phyloP scores from a whole-genome alignment of 1,284 basidiomycete species.

The Rhizoctonia solani region DNA sequence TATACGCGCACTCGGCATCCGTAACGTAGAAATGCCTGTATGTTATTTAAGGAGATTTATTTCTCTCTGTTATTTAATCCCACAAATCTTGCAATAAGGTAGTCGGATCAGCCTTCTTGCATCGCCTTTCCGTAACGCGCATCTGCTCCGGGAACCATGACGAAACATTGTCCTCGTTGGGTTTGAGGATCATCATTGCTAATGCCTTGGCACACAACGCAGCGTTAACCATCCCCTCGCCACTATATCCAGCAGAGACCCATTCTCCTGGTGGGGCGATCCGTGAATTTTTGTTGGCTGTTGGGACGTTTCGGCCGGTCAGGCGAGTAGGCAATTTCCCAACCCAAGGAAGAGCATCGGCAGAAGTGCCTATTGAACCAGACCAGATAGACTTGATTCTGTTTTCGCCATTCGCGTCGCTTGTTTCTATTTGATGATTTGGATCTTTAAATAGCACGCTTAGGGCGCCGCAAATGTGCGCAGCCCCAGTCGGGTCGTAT shows the following conservation, averaged over 20 bases:
- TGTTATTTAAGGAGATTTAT: too few species aligned
- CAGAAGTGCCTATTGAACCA: constrained; percentile 61
- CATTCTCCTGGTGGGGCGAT: constrained; percentile 26
- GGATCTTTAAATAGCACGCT: constrained; percentile 54
- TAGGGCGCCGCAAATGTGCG: constrained; percentile 55
- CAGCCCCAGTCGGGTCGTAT: constrained; percentile 50
- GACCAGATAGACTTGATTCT: constrained; percentile 59
- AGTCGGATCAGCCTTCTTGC: constrained; percentile 29
- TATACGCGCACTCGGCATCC: too few species aligned
- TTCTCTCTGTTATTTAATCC: constrained; percentile 3
- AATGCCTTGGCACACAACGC: constrained; percentile 29
- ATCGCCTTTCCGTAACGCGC: constrained; percentile 25
- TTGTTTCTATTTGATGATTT: constrained; percentile 44
- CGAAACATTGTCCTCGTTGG: constrained; percentile 16
- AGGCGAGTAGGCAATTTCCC: constrained; percentile 53
- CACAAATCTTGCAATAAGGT: constrained; percentile 3
- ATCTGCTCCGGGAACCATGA: constrained; percentile 29
- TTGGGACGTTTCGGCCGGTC: constrained; percentile 46
- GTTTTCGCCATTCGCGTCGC: constrained; percentile 32
- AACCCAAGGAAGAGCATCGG: constrained; percentile 60
- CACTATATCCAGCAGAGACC: constrained; percentile 24
- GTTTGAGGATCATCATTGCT: constrained; percentile 31
- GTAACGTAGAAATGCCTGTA: too few species aligned
- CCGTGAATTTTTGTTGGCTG: constrained; percentile 27
- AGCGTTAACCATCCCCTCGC: constrained; percentile 32